These are phyloP conservation scores for Kandelia obovata DNA, from an alignment of 345 rosid species.

Conservation along the genomic window DNA sequence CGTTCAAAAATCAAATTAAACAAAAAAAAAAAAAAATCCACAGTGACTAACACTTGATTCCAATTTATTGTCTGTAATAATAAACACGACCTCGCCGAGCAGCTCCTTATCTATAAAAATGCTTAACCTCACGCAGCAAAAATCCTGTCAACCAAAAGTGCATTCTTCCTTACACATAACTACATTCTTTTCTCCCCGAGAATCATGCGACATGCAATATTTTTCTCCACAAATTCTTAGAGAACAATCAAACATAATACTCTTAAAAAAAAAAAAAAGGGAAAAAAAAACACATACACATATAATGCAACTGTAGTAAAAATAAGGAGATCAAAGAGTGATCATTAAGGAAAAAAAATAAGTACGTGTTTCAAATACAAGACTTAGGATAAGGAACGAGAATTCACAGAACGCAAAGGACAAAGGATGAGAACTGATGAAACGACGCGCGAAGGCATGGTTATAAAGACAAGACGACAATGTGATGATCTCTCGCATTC, in stretches of 20 bases:
- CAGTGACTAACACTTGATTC: no score
- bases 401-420: not conserved
- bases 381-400: not conserved
- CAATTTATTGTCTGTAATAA: no score
- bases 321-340: not conserved
- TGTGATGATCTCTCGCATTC: not conserved
- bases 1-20: no score
- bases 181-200: no score
- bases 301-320: not conserved
- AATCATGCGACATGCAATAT: no score
- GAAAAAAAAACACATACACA: not conserved
- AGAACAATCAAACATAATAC: not conserved
- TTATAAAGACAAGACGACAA: not conserved
- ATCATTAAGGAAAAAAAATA: not conserved
- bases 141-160: no score
- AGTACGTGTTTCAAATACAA: not conserved
- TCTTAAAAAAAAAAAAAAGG: not conserved
- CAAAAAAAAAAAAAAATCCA: no score
- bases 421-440: not conserved
- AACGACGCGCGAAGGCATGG: not conserved
- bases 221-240: not conserved
- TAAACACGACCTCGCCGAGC: no score
- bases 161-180: no score
- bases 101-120: no score
- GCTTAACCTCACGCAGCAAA: no score